Conservation (phyloP, 305 asterid genomes). For the Solanum hybrid region DNA sequence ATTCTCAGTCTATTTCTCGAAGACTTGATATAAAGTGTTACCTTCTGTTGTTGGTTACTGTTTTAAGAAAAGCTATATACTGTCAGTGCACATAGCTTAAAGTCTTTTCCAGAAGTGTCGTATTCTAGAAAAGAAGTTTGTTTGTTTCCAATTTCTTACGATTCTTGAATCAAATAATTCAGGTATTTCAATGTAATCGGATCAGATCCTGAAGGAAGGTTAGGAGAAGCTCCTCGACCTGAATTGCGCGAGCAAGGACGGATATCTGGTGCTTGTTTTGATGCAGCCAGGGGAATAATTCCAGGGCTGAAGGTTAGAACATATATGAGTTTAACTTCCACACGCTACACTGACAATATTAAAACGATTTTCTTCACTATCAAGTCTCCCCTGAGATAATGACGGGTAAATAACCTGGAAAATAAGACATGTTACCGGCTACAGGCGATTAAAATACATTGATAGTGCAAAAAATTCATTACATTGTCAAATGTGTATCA, state of each 20-base stretch:
- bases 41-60: background rate
- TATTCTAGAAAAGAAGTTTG: background rate
- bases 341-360: background rate
- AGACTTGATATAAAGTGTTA: background rate
- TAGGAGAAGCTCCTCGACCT: constrained; percentile 89
- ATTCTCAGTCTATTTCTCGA: background rate
- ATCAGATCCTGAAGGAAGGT: constrained; percentile 74
- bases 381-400: background rate
- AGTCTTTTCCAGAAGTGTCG: background rate
- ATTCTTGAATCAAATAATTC: constrained; percentile 2
- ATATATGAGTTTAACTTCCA: background rate
- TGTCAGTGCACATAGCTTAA: background rate
- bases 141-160: background rate
- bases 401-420: background rate
- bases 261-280: constrained; percentile 93
- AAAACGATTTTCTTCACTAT: background rate
- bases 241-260: constrained; percentile 89
- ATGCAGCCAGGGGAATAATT: constrained; percentile 91
- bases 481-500: background rate
- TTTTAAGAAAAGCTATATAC: background rate
- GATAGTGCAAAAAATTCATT: background rate
- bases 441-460: background rate
- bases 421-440: background rate
- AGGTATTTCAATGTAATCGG: constrained; percentile 96
- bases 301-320: constrained; percentile 65